Percentiles rank a stretch among this genome's conserved stretches.
Evolutionary conservation across 2,329 filamentous ascomycete genomes (phyloP).

Genomic region (Verruconis gallopava): DNA sequence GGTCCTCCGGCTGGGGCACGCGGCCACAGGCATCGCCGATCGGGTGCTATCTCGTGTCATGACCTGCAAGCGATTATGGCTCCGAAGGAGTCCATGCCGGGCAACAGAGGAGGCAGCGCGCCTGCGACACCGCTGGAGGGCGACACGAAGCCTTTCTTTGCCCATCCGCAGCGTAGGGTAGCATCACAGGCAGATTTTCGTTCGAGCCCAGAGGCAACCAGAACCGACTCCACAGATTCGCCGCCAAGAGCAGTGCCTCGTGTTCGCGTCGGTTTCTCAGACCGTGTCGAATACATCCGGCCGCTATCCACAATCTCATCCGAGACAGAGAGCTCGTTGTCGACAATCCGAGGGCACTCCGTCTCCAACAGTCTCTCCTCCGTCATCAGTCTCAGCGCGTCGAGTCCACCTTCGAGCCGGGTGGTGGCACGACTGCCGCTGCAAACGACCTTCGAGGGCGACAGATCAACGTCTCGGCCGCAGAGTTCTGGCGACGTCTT

Average conservation of each 20-base stretch:
- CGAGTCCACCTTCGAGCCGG: conserved; percentile 32
- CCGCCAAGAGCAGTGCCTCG: conserved; percentile 27
- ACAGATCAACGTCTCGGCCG: conserved; percentile 34
- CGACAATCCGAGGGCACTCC: conserved; percentile 57
- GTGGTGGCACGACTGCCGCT: conserved; percentile 24
- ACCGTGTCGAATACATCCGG: conserved; percentile 70
- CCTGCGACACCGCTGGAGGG: conserved; percentile 47
- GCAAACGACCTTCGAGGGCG: conserved; percentile 28
- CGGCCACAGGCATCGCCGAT: conserved; percentile 70
- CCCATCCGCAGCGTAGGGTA: conserved; percentile 22
- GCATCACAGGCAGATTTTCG: conserved; percentile 27
- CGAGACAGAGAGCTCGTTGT: conserved; percentile 64
- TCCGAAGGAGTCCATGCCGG: conserved; percentile 34
- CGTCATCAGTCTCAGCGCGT: conserved; percentile 48
- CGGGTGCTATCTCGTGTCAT: conserved; percentile 68
- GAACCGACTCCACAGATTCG: neutral
- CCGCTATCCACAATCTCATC: conserved; percentile 75
- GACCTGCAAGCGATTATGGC: conserved; percentile 62
- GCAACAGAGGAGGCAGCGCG: conserved; percentile 44
- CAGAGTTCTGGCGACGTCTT: conserved; percentile 61
- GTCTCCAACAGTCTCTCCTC: conserved; percentile 72
- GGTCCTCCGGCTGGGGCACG: conserved; percentile 43
- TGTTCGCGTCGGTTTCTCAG: conserved; percentile 68
- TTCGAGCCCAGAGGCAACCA: conserved; percentile 7
- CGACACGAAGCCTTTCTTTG: conserved; percentile 21